Conservation (phyloP, 148 eudicot species). For the Euryodendron excelsum region DNA sequence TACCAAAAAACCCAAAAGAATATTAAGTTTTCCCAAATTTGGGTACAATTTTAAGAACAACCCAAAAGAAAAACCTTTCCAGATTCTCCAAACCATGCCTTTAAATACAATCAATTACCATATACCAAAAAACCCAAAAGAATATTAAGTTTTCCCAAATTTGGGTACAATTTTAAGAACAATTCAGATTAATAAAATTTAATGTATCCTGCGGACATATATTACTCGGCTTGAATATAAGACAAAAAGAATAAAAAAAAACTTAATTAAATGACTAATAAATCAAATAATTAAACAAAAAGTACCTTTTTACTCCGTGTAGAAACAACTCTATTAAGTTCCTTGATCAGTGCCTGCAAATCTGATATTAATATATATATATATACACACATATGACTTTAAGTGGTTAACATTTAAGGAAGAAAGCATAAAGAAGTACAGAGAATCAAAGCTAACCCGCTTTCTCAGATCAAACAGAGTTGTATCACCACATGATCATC, state of each 20-base stretch:
- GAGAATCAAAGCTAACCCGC: background rate
- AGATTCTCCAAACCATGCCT: background rate
- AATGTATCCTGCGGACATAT: no score
- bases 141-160: background rate
- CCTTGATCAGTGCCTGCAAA: background rate
- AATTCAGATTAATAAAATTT: background rate
- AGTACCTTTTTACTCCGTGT: background rate
- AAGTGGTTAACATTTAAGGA: background rate
- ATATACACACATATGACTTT: background rate
- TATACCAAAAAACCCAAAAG: background rate
- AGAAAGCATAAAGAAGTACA: background rate
- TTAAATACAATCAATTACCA: background rate
- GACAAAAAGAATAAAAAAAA: background rate
- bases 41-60: background rate
- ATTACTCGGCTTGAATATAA: background rate
- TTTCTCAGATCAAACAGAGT: background rate
- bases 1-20: background rate
- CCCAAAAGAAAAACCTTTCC: background rate
- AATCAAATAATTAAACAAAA: background rate
- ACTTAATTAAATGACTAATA: background rate
- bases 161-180: background rate
- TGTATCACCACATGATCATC: background rate
- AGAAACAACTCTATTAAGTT: background rate
- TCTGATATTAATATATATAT: background rate
- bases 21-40: no score